Conservation (phyloP, 179 eudicot species). For the Silene coronaria region DNA sequence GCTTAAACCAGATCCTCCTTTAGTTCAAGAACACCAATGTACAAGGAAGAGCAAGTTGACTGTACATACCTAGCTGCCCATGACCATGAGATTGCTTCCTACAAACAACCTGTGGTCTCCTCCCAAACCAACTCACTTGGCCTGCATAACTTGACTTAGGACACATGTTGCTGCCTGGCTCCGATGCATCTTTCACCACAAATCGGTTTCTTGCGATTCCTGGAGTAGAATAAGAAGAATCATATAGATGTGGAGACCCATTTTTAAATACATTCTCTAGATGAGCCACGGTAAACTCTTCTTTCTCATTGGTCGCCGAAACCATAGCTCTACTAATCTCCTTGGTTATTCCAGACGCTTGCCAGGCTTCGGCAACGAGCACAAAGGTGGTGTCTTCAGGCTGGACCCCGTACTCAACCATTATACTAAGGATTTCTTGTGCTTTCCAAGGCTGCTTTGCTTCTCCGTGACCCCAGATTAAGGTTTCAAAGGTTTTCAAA, state of each 20-base stretch:
- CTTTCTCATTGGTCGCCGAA: slow-evolving; percentile 10
- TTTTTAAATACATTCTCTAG: slow-evolving; percentile 28
- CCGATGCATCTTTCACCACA: slow-evolving; percentile 45
- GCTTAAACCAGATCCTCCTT: slow-evolving; percentile 11
- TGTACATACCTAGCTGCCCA: slow-evolving; percentile 36
- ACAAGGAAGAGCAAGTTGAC: slow-evolving; percentile 41
- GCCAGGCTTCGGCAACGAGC: slow-evolving; percentile 52
- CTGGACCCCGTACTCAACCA: slow-evolving; percentile 42
- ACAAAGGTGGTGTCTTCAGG: slow-evolving; percentile 51
- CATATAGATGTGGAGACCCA: slow-evolving; percentile 15
- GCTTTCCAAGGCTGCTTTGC: slow-evolving; percentile 68
- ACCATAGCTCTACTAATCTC: slow-evolving; percentile 28
- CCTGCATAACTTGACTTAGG: slow-evolving; percentile 29
- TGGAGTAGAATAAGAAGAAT: slow-evolving; percentile 21
- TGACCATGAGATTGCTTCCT: slow-evolving; percentile 42
- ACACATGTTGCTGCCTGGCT: slow-evolving; percentile 24
- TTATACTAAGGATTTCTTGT: slow-evolving; percentile 50
- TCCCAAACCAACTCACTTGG: slow-evolving; percentile 38
- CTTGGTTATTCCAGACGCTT: slow-evolving; percentile 37
- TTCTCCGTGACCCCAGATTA: slow-evolving; percentile 62
- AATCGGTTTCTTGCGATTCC: slow-evolving; percentile 33
- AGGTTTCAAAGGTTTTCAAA: slow-evolving; percentile 65
- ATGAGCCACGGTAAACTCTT: slow-evolving; percentile 27
- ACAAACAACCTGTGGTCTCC: slow-evolving; percentile 33
- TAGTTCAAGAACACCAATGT: slow-evolving; percentile 51